phyloP scores from a whole-genome alignment of 208 protist species.

The Acanthamoeba quina region DNA sequence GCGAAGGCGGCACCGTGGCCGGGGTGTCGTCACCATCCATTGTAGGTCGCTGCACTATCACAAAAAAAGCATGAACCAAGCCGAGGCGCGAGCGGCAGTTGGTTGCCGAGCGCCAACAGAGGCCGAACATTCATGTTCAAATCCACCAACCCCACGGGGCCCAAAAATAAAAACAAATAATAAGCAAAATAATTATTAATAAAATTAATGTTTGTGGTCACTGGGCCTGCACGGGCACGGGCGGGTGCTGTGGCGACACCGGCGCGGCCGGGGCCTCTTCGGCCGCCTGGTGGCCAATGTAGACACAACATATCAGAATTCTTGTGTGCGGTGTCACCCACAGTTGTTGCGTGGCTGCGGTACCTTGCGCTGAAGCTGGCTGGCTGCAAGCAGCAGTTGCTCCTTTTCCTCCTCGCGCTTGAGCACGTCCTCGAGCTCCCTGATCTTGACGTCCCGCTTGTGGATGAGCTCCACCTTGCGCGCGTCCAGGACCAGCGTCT shows the following conservation, averaged over 20 bases:
- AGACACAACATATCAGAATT: too few relatives aligned
- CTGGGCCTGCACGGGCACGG: neutral
- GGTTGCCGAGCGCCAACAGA: neutral
- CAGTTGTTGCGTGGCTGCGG: neutral
- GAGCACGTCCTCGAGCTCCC: conserved; percentile 6
- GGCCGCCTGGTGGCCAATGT: neutral
- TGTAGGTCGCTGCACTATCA: neutral
- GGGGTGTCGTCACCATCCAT: neutral
- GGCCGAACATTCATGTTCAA: neutral
- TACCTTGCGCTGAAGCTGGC: neutral
- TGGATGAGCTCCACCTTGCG: conserved; percentile 49
- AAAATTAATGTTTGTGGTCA: neutral
- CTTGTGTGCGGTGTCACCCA: too few relatives aligned
- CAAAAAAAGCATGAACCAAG: neutral
- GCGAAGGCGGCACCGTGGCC: neutral
- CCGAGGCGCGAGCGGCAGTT: neutral
- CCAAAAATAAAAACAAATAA: neutral
- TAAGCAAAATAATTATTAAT: neutral
- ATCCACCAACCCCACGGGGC: neutral
- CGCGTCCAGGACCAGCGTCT: conserved; percentile 25
- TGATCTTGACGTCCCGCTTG: neutral
- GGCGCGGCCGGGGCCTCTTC: neutral
- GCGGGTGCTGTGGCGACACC: neutral
- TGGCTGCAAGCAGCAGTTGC: neutral
- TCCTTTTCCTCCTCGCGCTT: conserved; percentile 33